phyloP scores from a whole-genome alignment of 495 filamentous ascomycete genomes.

The Aspergillus nidulans region DNA sequence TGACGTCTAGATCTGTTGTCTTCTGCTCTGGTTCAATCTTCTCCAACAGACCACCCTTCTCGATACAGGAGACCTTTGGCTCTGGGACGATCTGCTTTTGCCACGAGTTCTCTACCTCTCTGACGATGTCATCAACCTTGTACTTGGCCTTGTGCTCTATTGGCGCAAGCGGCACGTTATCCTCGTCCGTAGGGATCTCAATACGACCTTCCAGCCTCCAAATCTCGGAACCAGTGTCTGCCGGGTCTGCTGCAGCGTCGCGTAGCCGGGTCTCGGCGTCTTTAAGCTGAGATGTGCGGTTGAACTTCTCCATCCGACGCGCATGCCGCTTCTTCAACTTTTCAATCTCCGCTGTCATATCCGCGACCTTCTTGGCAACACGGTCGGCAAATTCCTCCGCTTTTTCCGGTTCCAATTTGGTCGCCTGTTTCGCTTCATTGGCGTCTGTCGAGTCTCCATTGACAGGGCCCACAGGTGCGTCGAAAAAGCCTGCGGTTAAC shows the following conservation, averaged over 20 bases:
- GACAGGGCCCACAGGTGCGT: constrained; percentile 46
- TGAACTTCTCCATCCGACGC: constrained; percentile 67
- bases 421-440: constrained; percentile 47
- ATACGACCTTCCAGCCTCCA: constrained; percentile 61
- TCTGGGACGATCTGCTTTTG: constrained; percentile 54
- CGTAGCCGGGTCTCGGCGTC: constrained; percentile 57
- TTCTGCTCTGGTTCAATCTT: constrained; percentile 46
- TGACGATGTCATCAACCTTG: constrained; percentile 57
- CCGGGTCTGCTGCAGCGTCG: constrained; percentile 46
- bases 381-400: constrained; percentile 75
- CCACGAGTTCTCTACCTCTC: constrained; percentile 52
- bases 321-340: constrained; percentile 75
- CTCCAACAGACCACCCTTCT: constrained; percentile 69
- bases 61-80: constrained; percentile 59
- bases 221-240: constrained; percentile 50
- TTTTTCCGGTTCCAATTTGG: constrained; percentile 60
- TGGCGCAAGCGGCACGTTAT: constrained; percentile 36
- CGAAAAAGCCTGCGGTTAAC: constrained; percentile 75
- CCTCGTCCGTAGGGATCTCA: constrained; percentile 46
- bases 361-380: constrained; percentile 57
- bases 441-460: constrained; percentile 33
- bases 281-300: constrained; percentile 58
- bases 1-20: constrained; percentile 56
- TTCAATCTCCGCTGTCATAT: constrained; percentile 73
- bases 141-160: constrained; percentile 45